Percentiles rank a stretch among this genome's conserved stretches.
phyloP scores from a whole-genome alignment of 192 early-diverging fungal genomes.

The Gigaspora rosea region DNA sequence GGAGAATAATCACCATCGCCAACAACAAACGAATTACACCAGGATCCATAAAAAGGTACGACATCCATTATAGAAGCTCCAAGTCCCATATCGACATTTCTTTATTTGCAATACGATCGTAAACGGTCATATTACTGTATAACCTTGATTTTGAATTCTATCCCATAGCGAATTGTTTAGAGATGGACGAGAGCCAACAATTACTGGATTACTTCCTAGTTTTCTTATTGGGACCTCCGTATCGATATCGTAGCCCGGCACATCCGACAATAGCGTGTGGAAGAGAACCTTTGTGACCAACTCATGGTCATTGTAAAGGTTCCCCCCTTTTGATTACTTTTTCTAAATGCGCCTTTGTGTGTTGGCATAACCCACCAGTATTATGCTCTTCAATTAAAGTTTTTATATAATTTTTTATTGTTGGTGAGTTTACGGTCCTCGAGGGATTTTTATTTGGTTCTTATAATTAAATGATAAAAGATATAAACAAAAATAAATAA shows the following conservation, averaged over 20 bases:
- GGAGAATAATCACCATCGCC: conserved; percentile 10
- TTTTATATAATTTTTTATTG: too few relatives aligned
- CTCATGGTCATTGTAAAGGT: too few relatives aligned
- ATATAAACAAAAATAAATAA: too few relatives aligned
- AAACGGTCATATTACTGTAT: conserved; percentile 5
- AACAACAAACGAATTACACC: conserved; percentile 7
- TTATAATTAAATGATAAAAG: too few relatives aligned
- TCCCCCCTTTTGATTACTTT: too few relatives aligned
- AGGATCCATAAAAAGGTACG: not conserved
- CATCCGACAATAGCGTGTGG: not conserved
- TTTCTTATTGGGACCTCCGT: not conserved
- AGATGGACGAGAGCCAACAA: conserved; percentile 27
- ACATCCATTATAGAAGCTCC: not conserved
- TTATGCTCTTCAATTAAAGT: too few relatives aligned
- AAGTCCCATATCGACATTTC: conserved; percentile 8
- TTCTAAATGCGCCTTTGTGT: too few relatives aligned
- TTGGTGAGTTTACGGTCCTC: too few relatives aligned
- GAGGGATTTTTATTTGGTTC: too few relatives aligned
- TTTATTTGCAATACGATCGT: conserved; percentile 20
- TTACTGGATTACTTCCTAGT: conserved; percentile 22
- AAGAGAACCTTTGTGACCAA: too few relatives aligned
- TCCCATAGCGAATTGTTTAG: conserved; percentile 19
- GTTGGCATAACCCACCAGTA: too few relatives aligned
- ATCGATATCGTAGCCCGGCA: not conserved
- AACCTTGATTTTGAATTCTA: not conserved